Conservation (phyloP, 176 grass and related monocot genomes). For the Canna indica region DNA sequence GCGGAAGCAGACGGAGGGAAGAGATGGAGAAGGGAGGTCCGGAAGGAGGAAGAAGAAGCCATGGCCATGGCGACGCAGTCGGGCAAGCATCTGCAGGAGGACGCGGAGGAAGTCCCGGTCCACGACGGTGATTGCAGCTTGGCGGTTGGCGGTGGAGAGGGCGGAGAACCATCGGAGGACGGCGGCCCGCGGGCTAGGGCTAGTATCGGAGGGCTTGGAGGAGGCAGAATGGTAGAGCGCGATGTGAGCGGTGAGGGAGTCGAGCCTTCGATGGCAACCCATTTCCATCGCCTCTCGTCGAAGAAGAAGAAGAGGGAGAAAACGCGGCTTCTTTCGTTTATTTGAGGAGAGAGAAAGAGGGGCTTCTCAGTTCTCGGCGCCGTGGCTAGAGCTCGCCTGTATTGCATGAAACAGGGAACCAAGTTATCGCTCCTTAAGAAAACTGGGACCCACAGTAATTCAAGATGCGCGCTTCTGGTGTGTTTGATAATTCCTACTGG, state of each 20-base stretch:
- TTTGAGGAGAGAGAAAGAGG: neutral
- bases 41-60: constrained; percentile 84
- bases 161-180: constrained; percentile 77
- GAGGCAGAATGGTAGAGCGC: constrained; percentile 65
- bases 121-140: constrained; percentile 40
- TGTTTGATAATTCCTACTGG: neutral
- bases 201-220: constrained; percentile 22
- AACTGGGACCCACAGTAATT: neutral
- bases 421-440: neutral
- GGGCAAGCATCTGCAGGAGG: constrained; percentile 54
- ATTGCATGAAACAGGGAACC: neutral
- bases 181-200: constrained; percentile 41
- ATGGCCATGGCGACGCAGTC: constrained; percentile 59
- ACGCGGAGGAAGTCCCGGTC: constrained; percentile 26
- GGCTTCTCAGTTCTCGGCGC: neutral
- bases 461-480: neutral
- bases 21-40: constrained; percentile 21
- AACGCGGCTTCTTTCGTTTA: too few species aligned
- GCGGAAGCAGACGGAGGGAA: constrained; percentile 59
- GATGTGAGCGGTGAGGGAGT: constrained; percentile 85
- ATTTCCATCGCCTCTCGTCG: neutral
- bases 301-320: neutral
- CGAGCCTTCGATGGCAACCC: constrained; percentile 35
- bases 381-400: neutral
- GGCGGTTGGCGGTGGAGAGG: constrained; percentile 40